These are phyloP conservation scores for Lunularia cruciata DNA, from an alignment of 225 moss, liverwort and hornwort species.

Conservation along the genomic window DNA sequence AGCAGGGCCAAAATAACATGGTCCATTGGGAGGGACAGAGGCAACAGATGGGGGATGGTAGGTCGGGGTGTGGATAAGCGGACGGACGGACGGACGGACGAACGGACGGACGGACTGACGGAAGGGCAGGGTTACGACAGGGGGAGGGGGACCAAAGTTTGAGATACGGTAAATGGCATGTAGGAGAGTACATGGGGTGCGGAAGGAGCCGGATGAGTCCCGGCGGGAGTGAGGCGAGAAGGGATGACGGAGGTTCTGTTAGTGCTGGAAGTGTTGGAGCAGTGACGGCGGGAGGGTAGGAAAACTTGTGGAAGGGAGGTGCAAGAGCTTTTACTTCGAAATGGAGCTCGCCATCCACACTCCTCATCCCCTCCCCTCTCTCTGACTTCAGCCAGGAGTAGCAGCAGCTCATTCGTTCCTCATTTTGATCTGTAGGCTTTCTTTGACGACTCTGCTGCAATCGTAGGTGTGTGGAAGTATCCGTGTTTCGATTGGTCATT, in stretches of 20 bases:
- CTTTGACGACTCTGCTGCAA: conserved; percentile 13
- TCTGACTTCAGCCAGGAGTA: conserved; percentile 21
- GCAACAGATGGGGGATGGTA: not conserved
- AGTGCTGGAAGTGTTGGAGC: not conserved
- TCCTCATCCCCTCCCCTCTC: conserved; percentile 15
- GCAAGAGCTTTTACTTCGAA: conserved; percentile 8
- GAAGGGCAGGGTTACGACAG: not conserved
- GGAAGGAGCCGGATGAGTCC: conserved; percentile 3
- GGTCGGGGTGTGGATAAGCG: not conserved
- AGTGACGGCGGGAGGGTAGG: conserved; percentile 10
- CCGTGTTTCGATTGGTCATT: not conserved
- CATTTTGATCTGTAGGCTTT: conserved; percentile 2
- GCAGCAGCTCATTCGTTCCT: conserved; percentile 19
- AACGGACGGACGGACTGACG: not conserved
- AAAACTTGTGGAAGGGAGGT: conserved; percentile 8
- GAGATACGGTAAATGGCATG: not conserved
- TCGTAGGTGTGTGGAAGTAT: conserved; percentile 9
- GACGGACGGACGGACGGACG: too few relatives aligned
- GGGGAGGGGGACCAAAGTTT: not conserved
- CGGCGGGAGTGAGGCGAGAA: not conserved
- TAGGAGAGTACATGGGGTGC: not conserved
- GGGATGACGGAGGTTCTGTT: not conserved
- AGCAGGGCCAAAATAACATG: not conserved
- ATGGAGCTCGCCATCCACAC: conserved; percentile 14
- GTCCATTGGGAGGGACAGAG: not conserved